A percentile compares a stretch with the other conserved stretches of the same genome.
phyloP scores from a whole-genome alignment of 345 rosid genomes.

The Gossypium stocksii region DNA sequence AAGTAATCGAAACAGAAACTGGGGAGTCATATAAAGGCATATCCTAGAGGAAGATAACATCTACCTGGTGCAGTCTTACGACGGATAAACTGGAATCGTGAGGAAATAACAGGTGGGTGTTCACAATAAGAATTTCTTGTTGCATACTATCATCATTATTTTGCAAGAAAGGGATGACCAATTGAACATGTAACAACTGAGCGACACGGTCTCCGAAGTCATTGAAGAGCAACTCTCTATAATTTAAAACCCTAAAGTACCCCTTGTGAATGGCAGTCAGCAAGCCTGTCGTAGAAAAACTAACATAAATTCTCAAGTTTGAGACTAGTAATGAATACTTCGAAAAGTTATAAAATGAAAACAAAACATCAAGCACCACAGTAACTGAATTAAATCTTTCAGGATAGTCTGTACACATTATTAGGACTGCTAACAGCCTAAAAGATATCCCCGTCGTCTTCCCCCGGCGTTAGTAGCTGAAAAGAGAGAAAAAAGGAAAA shows the following conservation, averaged over 20 bases:
- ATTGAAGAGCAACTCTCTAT: constrained; percentile 72
- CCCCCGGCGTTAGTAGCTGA: background rate
- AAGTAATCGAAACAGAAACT: background rate
- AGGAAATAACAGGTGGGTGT: constrained; percentile 90
- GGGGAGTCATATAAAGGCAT: background rate
- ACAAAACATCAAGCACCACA: constrained; percentile 3
- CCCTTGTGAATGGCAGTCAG: constrained; percentile 71
- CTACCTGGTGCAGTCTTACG: constrained; percentile 83
- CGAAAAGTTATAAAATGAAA: background rate
- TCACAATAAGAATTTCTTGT: constrained; percentile 81
- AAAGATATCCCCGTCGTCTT: constrained; percentile 9
- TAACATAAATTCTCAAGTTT: background rate
- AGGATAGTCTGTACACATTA: background rate
- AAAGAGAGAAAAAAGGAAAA: constrained; percentile 16
- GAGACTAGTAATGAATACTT: background rate
- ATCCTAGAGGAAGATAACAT: background rate
- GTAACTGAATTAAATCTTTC: background rate
- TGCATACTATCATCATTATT: constrained; percentile 27
- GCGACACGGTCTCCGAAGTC: constrained; percentile 96
- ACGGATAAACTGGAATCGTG: constrained; percentile 75
- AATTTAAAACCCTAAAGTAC: constrained; percentile 50
- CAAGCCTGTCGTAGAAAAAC: constrained; percentile 46
- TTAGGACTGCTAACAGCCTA: background rate
- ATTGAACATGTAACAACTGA: constrained; percentile 78
- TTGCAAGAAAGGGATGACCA: constrained; percentile 41